Conservation (phyloP, 2,329 filamentous ascomycete species). For the Tolypocladium tropicale region DNA sequence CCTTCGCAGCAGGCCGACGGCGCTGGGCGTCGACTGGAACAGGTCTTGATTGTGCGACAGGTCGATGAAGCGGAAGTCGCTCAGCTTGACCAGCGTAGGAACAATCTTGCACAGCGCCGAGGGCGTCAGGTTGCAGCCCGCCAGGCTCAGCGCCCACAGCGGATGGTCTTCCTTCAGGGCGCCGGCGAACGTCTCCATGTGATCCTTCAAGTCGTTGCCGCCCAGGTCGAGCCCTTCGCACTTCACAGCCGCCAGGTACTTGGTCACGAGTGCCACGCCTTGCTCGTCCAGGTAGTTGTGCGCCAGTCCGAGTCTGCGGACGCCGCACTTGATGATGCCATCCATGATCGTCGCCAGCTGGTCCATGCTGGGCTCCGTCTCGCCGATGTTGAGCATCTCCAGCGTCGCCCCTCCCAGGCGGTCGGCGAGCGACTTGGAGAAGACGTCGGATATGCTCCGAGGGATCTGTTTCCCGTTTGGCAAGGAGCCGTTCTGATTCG, state of each 20-base stretch:
- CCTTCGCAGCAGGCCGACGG: constrained; percentile 64
- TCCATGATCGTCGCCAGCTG: constrained; percentile 72
- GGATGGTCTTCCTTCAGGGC: constrained; percentile 43
- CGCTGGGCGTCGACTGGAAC: constrained; percentile 64
- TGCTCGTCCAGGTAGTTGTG: constrained; percentile 68
- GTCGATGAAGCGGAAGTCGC: constrained; percentile 78
- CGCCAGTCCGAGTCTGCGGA: constrained; percentile 72
- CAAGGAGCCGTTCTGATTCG: constrained; percentile 16
- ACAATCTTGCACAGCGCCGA: constrained; percentile 64
- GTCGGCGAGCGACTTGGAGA: constrained; percentile 67
- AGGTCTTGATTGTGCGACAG: constrained; percentile 80
- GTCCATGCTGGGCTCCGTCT: constrained; percentile 61
- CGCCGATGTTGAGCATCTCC: constrained; percentile 74
- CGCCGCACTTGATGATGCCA: constrained; percentile 66
- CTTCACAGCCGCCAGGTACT: constrained; percentile 63
- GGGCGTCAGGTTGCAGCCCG: constrained; percentile 72
- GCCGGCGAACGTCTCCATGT: constrained; percentile 41
- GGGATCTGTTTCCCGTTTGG: constrained; percentile 23
- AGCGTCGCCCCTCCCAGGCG: constrained; percentile 66
- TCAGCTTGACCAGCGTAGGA: constrained; percentile 58
- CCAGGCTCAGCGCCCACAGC: constrained; percentile 75
- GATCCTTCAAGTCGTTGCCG: constrained; percentile 61
- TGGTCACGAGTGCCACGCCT: constrained; percentile 64
- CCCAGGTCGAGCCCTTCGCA: constrained; percentile 87
- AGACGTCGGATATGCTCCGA: constrained; percentile 41